Conservation (phyloP, 306 rosid genomes). For the Boehmeria nivea region DNA sequence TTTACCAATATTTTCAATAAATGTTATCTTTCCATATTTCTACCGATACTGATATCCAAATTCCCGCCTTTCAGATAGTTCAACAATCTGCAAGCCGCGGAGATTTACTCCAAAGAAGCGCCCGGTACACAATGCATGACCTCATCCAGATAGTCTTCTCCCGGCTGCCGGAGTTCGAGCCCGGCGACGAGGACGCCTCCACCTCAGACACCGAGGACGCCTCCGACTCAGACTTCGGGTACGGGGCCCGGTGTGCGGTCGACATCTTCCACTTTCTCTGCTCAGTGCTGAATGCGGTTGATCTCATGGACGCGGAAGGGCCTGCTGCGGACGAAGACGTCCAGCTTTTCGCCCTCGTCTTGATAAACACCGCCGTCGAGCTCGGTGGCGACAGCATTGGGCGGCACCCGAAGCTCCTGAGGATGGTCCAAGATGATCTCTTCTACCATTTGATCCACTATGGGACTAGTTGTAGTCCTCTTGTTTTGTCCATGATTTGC, state of each 20-base stretch:
- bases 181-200: conserved; percentile 23
- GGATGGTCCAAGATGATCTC: conserved; percentile 83
- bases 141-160: conserved; percentile 62
- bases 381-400: conserved; percentile 74
- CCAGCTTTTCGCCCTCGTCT: conserved; percentile 68
- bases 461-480: conserved; percentile 65
- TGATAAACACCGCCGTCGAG: conserved; percentile 75
- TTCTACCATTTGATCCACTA: conserved; percentile 87
- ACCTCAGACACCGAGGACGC: conserved; percentile 53
- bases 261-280: conserved; percentile 80
- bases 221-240: conserved; percentile 25
- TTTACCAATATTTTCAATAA: too few relatives aligned
- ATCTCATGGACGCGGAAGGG: conserved; percentile 52
- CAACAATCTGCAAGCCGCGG: conserved; percentile 60
- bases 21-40: too few relatives aligned
- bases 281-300: conserved; percentile 74
- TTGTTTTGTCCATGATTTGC: conserved; percentile 88
- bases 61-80: conserved; percentile 43
- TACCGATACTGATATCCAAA: not conserved
- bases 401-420: conserved; percentile 66
- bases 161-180: conserved; percentile 51
- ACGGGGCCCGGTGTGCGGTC: conserved; percentile 60
- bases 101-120: conserved; percentile 64
- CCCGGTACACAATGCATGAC: conserved; percentile 79
- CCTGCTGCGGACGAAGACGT: conserved; percentile 67